Conservation (phyloP, 208 protist genomes). For the Trypanosoma platydactyli region DNA sequence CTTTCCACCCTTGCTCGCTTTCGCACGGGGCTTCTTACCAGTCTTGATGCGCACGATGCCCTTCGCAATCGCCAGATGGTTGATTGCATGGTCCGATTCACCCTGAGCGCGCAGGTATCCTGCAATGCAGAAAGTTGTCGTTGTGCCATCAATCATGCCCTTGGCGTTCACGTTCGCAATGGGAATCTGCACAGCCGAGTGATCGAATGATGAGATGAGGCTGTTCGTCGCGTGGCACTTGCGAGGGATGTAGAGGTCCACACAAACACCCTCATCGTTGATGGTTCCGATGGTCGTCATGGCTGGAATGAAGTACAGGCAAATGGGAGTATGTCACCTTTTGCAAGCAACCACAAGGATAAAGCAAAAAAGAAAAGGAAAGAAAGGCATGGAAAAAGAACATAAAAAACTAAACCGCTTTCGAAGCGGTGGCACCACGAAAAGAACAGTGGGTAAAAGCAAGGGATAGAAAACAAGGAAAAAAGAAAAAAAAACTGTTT, state of each 20-base stretch:
- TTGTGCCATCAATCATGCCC: conserved; percentile 91
- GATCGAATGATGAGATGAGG: conserved; percentile 94
- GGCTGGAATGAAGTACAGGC: too few relatives aligned
- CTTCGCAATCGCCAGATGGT: conserved; percentile 89
- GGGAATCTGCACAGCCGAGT: conserved; percentile 95
- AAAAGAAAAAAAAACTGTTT: too few relatives aligned
- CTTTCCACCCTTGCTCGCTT: conserved; percentile 43
- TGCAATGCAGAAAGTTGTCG: conserved; percentile 93
- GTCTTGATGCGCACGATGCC: conserved; percentile 87
- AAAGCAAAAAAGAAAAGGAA: conserved; percentile 18
- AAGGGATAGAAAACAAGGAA: too few relatives aligned
- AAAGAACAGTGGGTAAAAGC: too few relatives aligned
- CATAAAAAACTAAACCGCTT: not conserved
- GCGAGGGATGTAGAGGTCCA: conserved; percentile 96
- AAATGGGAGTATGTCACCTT: conserved; percentile 8
- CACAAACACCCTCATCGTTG: conserved; percentile 92
- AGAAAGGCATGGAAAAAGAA: too few relatives aligned
- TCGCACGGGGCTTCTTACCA: conserved; percentile 74
- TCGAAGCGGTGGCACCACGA: too few relatives aligned
- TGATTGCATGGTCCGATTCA: conserved; percentile 94
- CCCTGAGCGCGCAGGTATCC: conserved; percentile 94
- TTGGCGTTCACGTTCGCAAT: conserved; percentile 93
- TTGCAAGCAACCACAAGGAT: not conserved
- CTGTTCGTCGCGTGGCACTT: conserved; percentile 97
- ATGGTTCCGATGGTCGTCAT: conserved; percentile 87